Evolutionary conservation across 306 rosid species (phyloP).

Genomic region (Medicago lupulina): DNA sequence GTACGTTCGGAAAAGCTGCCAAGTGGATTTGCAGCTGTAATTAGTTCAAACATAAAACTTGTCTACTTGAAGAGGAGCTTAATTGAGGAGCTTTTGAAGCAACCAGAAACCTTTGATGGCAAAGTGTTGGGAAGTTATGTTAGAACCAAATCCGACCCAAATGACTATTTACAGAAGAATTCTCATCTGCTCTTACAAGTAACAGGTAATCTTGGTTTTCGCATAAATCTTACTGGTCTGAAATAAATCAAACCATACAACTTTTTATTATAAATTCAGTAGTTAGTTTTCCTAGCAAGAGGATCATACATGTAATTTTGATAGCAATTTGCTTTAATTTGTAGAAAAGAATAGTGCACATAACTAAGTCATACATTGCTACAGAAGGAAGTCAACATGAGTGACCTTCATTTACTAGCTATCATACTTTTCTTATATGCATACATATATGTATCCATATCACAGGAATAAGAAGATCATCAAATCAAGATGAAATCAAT

Average conservation of each 20-base stretch:
- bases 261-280: conserved; percentile 15
- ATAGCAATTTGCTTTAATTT: not conserved
- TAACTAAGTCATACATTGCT: not conserved
- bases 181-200: conserved; percentile 69
- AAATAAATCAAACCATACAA: not conserved
- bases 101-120: conserved; percentile 55
- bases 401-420: conserved; percentile 9
- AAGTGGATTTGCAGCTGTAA: conserved; percentile 62
- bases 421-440: conserved; percentile 30
- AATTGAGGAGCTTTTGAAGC: conserved; percentile 64
- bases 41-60: conserved; percentile 65
- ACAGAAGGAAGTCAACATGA: conserved; percentile 24
- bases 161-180: conserved; percentile 71
- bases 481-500: conserved; percentile 42
- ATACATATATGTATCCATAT: conserved; percentile 33
- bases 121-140: conserved; percentile 78
- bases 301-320: not conserved
- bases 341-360: not conserved
- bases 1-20: conserved; percentile 40
- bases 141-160: conserved; percentile 67
- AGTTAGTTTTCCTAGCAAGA: not conserved
- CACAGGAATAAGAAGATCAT: conserved; percentile 56
- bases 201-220: conserved; percentile 53
- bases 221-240: not conserved
- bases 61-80: conserved; percentile 76